Base-by-base conservation (phyloP, 2,329 filamentous ascomycete genomes). In the Cladosporium sp. region DNA sequence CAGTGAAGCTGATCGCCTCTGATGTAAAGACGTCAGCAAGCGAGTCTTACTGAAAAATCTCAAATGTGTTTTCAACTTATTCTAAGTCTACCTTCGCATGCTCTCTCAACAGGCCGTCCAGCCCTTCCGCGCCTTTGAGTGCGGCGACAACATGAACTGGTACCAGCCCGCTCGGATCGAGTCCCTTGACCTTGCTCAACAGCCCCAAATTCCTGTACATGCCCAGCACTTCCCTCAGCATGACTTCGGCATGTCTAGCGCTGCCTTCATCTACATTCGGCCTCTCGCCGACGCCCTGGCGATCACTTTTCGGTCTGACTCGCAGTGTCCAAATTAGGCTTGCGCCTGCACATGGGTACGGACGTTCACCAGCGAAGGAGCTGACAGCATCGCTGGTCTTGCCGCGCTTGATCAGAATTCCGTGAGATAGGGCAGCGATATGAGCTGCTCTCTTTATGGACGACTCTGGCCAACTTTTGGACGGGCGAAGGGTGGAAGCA, bases 121-220 rank as follows among this genome's bases (percentile, higher is more conserved):
- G 77, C 24, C 85, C 88, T 74, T 86, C 82, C 4, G 88, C 87
- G 2, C 86, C 90, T 78, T 89, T 90, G 77, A 90, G 85, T 2
- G 88, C 90, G 21, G 86, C 89, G 14, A 87, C 89, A 67, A 94
- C 81, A 81, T 94, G 92, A 90, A 91, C 92, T 21, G 92, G 92
- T 72, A 90, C 80, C n/a, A 88, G 83, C 18, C 79, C 80, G 73
- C 88, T 64, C 26, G 61, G 24, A 52, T 65, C 64, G 72, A 77
- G 87, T 78, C 75, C 90, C 67, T 89, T 86, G 26, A 88, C 85
- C 69, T 87, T 84, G 1, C 90, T 90, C 71, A 95, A 75, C 21
- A 90, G 86, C 0, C 88, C 88, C 68, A 95, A 75, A 0, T 86
- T 87, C 52, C 91, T 80, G 74, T 90, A 94, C 75, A 89, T 86